Evolutionary conservation across 2,329 filamentous ascomycete genomes (phyloP).

Genomic region (Bretziella fagacearum): DNA sequence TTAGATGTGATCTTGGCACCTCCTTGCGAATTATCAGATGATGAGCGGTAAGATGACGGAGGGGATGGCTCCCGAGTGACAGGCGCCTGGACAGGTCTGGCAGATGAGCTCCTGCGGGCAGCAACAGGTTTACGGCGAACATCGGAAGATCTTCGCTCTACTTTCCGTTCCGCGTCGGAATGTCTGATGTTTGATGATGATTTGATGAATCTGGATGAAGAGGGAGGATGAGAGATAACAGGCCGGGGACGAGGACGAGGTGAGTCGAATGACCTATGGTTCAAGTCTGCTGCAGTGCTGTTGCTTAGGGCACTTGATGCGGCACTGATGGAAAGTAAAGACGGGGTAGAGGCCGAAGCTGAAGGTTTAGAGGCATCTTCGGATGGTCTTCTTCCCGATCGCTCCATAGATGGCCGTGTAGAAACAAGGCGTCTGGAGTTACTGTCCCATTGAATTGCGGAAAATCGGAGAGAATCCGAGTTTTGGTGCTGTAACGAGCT

Average conservation of each 20-base stretch:
- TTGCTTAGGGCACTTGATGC: slow-evolving; percentile 36
- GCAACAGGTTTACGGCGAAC: slow-evolving; percentile 13
- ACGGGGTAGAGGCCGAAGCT: slow-evolving; percentile 27
- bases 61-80: background rate
- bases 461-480: background rate
- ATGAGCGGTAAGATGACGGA: slow-evolving; percentile 9
- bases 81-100: background rate
- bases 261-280: background rate
- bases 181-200: background rate
- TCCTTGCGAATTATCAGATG: slow-evolving; percentile 10
- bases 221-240: slow-evolving; percentile 9
- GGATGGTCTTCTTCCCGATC: slow-evolving; percentile 16
- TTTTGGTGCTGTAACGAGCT: background rate
- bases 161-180: slow-evolving; percentile 7
- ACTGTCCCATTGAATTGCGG: slow-evolving; percentile 33
- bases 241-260: slow-evolving; percentile 7
- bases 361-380: slow-evolving; percentile 23
- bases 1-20: background rate
- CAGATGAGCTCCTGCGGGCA: background rate
- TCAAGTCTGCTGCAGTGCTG: slow-evolving; percentile 12
- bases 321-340: slow-evolving; percentile 36
- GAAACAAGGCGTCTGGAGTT: slow-evolving; percentile 35
- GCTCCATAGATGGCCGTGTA: slow-evolving; percentile 10
- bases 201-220: slow-evolving; percentile 12
- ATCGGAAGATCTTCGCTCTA: slow-evolving; percentile 2